These are phyloP conservation scores for Vitis rupestris DNA, from an alignment of 164 flowering plant genomes.

Conservation along the genomic window DNA sequence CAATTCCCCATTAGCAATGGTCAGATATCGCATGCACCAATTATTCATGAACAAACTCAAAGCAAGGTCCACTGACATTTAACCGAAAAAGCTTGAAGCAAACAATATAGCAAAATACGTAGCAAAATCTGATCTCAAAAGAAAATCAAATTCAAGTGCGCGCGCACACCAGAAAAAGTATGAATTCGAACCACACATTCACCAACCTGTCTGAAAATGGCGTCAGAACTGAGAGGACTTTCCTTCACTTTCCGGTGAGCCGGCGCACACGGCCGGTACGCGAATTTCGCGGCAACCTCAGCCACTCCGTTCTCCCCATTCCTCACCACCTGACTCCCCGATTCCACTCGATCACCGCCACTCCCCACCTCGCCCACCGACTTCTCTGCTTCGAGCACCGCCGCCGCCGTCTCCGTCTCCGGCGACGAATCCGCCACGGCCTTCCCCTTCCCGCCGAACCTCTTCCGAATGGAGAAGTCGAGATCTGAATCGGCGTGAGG, in stretches of 20 bases:
- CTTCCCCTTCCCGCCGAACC: conserved; percentile 6
- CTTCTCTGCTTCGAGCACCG: conserved; percentile 4
- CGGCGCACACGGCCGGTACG: conserved; percentile 67
- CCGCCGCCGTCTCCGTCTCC: neutral
- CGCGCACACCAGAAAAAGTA: no score
- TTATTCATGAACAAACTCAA: no score
- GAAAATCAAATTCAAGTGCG: no score
- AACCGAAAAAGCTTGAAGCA: no score
- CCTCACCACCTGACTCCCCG: neutral
- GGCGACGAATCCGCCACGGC: neutral
- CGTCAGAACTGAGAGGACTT: conserved; percentile 90
- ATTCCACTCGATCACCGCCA: conserved; percentile 7
- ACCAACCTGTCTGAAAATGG: conserved; percentile 82
- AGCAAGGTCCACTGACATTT: no score
- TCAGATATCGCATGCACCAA: no score
- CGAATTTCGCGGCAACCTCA: conserved; percentile 30
- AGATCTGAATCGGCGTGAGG: conserved; percentile 23
- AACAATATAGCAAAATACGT: no score
- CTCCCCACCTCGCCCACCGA: conserved; percentile 6
- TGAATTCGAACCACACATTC: neutral
- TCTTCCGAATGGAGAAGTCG: conserved; percentile 18
- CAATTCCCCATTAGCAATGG: no score
- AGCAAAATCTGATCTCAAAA: no score
- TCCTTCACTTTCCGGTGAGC: conserved; percentile 76
- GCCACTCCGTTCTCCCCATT: conserved; percentile 4